Base-by-base conservation (phyloP, 805 yeast genomes). In the Maudiozyma turicensis region DNA sequence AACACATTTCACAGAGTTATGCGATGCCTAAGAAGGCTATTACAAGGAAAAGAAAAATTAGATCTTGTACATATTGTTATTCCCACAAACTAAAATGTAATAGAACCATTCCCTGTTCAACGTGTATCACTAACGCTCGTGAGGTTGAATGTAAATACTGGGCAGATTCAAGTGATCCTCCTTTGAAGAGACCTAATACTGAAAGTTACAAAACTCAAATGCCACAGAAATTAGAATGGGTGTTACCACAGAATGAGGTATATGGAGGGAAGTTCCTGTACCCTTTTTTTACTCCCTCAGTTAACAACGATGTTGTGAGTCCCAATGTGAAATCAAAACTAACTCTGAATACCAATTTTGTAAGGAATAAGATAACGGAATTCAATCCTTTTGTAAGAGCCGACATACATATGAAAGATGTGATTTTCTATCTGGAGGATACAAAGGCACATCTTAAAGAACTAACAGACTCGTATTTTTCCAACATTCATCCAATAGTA, bases 51-150 rank as follows among this genome's bases (percentile, higher is more conserved):
- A 52, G 65, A 44, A 43, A 40, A 11, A 62, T 62, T 31, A 60
- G 55, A 39, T 52, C 64, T 8, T 62, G 66, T 45, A 46, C 48
- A 33, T 58, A 56, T 43, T 62, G 66, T 41, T 62, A 62, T 48
- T 49, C 49, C 6, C 63, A 57, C 44, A 62, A 62, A 52, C 46
- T 61, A 33, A 56, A 55, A 47, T 62, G 65, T 48, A 53, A 59
- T 45, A 58, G 54, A 35, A 50, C 43, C 5, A 34, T 30, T 6
- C 65, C 66, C 0, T 62, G 66, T 43, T 50, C 57, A 3, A 57
- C 54, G 11, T 62, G 66, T 39, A 15, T 28, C 5, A 2, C 43
- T 10, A 40, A 40, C 5, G 15, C 3, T 13, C 32, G 14, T 13
- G 11, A 11, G 9, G 8, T 15, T n/a, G 33, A 51, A 11, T 62